Base-by-base conservation (phyloP, 1,284 basidiomycete species). In the Cerrena zonata region DNA sequence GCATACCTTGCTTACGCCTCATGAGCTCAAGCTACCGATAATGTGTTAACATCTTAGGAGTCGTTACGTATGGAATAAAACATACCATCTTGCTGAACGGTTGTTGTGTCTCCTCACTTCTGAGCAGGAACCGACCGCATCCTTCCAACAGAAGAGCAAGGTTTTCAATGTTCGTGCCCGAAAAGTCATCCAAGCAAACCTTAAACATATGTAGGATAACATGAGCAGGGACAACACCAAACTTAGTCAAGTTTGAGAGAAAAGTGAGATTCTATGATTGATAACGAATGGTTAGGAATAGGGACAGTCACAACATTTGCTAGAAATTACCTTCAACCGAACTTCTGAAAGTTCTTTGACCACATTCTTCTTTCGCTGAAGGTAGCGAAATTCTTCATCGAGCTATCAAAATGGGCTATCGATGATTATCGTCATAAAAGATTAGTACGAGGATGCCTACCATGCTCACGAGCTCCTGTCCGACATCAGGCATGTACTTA, bases 171-270 rank as follows among this genome's bases (percentile, higher is more conserved):
- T 97, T 98, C 26, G 84, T 84, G 1, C 88, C 89, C 3, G 86
- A 86, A 63, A 99, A 94, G 65, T 98, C 94, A 63, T 98, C 95
- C 59, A 99, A 72, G 67, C 92, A 96, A 43, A 95, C 91, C 79
- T 98, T 98, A 74, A 96, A 89, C 56, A 92, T 89, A 66, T 99
- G 94, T 46, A 99, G 74, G 60, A 98, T 94, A 51, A 94, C 76
- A 66, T 98, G 93, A 0, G 87, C 75, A 7, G 93, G 94, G 5
- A 96, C 89, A n/a, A 99, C 84, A 41, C 81, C 77, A 71, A 99
- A 99, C 70, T 99, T 99, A 26, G 94, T 94, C 60, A 99, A 72
- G 65, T 91, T 96, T 2, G 90, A 89, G 49, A 95, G 69, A 73
- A 89, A 99, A 13, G 84, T 79, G 26, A 91, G 81, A 61, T 98